Base-by-base conservation (phyloP, 2,329 filamentous ascomycete genomes). In the Phaeosphaeriaceae sp. region DNA sequence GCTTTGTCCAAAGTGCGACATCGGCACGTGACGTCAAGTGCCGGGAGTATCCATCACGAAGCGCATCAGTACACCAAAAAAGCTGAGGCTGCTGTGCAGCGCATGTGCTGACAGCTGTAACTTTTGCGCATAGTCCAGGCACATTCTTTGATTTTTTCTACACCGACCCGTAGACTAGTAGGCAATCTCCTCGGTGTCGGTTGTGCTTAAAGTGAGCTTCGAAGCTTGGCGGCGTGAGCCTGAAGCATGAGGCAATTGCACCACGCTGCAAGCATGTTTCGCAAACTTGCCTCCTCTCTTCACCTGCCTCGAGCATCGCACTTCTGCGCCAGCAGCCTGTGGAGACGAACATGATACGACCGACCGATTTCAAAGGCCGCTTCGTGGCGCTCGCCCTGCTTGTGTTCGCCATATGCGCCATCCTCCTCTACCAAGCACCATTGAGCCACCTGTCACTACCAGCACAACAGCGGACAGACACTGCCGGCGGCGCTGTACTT, bases 381-480 rank as follows among this genome's bases (percentile, higher is more conserved):
- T 79, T 80, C 65, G 54, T 79, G 28, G 49, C 81, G 28, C 71
- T 82, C 56, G 74, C 89, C 62, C 72, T 88, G 50, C 70, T 89
- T 65, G 82, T 83, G 65, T 80, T 88, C 65, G 79, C 84, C 58
- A 77, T 85, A 61, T 83, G 89, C 69, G 79, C 87, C 54, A 83
- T 86, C 69, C 65, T 91, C 57, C 84, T 86, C 65, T 85, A 88
- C 55, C 82, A 85, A 63, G 75, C 75, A 58, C 73, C 74, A 51
- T 55, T 72, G 72, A 70, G 69, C 43, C 66, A 72, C 13, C 64
- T 70, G 13, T 49, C 66, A 55, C 59, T 63, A 15, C 59, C 68
- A 49, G 35, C 55, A 43, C 59, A 64, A 46, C 55, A 64, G 48
- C 59, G 59, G 50, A 52, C 69, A 49, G 56, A 61, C 51, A 58